Evolutionary conservation across 1,284 basidiomycete species (phyloP), one percentile per base, ranked within the genome.

Genomic region (Athelia sp.): DNA sequence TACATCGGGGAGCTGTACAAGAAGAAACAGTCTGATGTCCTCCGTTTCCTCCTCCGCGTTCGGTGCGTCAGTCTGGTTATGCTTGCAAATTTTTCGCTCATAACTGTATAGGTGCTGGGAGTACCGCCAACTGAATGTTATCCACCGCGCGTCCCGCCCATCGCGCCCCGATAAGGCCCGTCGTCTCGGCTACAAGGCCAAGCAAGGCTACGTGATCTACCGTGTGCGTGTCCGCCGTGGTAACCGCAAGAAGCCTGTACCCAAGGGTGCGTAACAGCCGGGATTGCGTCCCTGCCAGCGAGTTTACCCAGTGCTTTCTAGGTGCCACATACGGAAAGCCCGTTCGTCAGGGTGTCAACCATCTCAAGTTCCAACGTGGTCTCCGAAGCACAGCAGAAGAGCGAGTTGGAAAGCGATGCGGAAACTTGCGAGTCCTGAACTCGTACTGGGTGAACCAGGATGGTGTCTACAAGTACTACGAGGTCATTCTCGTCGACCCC

Each of bases 391-490:
- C 89, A 52, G 97, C 97, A 50, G 97, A 99, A 79, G 97, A 99
- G 81, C 92, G 97, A 71, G 94, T 99, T 58, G 97, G 94, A 55
- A 87, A 85, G 66, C 86, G 96, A 63, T 99, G 96, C 69, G 93
- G 93, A 51, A 98, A 98, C 75, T 75, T 99, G 63, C 86, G 96
- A 54, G 95, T 99, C 52, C 72, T 95, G 62, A 95, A 98, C 82
- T 98, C 95, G 52, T 99, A 99, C 85, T 98, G 96, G 96, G 77
- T 99, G 69, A 98, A 98, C 79, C 93, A 98, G 76, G 95, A 98
- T 69, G 95, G 95, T 76, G 92, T 98, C 38, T 98, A 98, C 87
- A 98, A 98, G 73, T 99, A 97, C 81, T 99, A 87, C 76, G 96
- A 99, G 72, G 93, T 99, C 63, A 99, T 99, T 68, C 84, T 96